Base-by-base conservation (phyloP, 1,139 yeast species). In the Martiniozyma asiatica region DNA sequence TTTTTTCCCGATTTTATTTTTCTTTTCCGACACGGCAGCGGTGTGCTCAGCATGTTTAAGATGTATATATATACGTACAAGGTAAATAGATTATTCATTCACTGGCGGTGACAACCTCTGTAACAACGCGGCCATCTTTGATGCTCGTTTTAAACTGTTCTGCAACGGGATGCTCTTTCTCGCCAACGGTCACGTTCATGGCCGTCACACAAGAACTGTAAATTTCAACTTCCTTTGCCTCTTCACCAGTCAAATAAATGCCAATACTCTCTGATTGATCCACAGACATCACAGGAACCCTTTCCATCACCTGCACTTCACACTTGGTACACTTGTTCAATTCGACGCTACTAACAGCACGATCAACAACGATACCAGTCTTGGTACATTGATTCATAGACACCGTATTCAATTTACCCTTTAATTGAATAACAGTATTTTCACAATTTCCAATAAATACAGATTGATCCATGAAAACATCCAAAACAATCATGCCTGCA, bases 241-340 rank as follows among this genome's bases (percentile, higher is more conserved):
- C 72, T 48, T 73, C 64, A 7, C 30, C 30, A 21, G 87, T 69
- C 42, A 92, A 66, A 56, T 84, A 92, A 35, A 89, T 63, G 40
- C 72, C 71, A 36, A 94, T 94, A 42, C 79, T 80, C 45, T 85
- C 93, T 38, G 89, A 73, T 56, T 85, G 89, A 56, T 92, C 99
- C 36, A 85, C 65, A 35, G 80, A 72, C 40, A 92, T 68, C 52
- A 85, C 74, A 18, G 96, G 95, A 16, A 84, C 74, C 22, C 64
- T 59, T 11, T 85, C 94, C 28, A 77, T 61, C 12, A 85, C 73
- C 58, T 92, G 99, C 33, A 92, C 54, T 21, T 93, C 96, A 50
- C 84, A 81, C 47, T 75, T 76, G 41, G 58, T 59, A 32, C 87
- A 77, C 55, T 84, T 85, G 56, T 89, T 84, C 35, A 87, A 61